Percentiles rank a stretch among this genome's conserved stretches.
These are phyloP conservation scores for Fusarium redolens DNA, from an alignment of 2,329 filamentous ascomycete species.

Conservation along the genomic window DNA sequence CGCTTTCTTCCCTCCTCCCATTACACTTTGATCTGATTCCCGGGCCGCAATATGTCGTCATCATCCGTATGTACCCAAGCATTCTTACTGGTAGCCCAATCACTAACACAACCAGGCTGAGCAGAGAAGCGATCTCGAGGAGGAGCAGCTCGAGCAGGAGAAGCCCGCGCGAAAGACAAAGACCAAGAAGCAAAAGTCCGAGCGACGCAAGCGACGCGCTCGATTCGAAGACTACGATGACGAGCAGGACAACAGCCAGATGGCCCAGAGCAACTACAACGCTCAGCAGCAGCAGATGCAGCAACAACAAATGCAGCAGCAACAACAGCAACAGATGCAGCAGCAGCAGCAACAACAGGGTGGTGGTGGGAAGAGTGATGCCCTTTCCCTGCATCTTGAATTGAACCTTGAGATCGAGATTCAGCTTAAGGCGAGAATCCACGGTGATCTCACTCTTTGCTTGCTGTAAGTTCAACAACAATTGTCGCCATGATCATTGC, in stretches of 20 bases:
- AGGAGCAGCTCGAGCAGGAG: slow-evolving; percentile 32
- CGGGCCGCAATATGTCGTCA: slow-evolving; percentile 26
- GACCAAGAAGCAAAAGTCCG: slow-evolving; percentile 35
- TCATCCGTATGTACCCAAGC: slow-evolving; percentile 15
- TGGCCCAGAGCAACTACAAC: slow-evolving; percentile 28
- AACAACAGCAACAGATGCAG: slow-evolving; percentile 13
- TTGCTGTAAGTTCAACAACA: slow-evolving; percentile 63
- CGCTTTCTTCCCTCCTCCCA: not conserved
- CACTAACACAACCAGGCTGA: slow-evolving; percentile 18
- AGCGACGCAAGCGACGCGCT: slow-evolving; percentile 33
- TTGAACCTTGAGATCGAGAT: slow-evolving; percentile 87
- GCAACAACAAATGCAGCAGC: slow-evolving; percentile 30
- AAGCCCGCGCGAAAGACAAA: slow-evolving; percentile 35
- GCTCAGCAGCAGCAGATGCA: slow-evolving; percentile 33
- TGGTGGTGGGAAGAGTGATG: slow-evolving; percentile 39
- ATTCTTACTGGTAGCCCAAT: not conserved
- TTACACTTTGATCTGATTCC: slow-evolving; percentile 2
- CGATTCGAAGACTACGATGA: slow-evolving; percentile 34
- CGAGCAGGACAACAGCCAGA: slow-evolving; percentile 23
- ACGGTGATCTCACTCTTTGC: slow-evolving; percentile 83
- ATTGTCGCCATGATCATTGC: not conserved
- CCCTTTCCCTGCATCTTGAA: slow-evolving; percentile 76
- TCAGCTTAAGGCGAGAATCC: slow-evolving; percentile 84
- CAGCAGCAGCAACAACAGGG: slow-evolving; percentile 34
- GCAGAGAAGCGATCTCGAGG: slow-evolving; percentile 32